These are phyloP conservation scores for Leishmania amazonensis DNA, from an alignment of 208 protist genomes.

Conservation along the genomic window DNA sequence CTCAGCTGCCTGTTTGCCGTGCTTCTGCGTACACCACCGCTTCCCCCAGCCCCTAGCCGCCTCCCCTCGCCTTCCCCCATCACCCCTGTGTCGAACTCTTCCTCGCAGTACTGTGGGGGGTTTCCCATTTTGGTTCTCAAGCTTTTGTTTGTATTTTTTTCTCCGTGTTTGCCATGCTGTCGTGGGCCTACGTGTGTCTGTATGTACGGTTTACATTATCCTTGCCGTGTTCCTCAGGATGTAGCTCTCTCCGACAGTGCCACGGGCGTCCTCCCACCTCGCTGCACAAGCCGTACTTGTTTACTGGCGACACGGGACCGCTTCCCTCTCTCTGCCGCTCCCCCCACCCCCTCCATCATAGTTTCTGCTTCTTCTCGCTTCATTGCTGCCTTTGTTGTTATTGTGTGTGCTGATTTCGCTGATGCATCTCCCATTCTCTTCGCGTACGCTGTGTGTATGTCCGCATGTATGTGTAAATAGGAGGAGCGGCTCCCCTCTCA, in stretches of 20 bases:
- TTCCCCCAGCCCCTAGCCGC: neutral
- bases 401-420: neutral
- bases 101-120: no score
- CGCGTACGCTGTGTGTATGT: neutral
- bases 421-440: conserved; percentile 6
- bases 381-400: neutral
- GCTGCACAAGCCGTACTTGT: neutral
- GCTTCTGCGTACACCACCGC: neutral
- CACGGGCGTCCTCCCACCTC: neutral
- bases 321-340: neutral
- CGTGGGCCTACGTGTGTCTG: neutral
- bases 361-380: neutral
- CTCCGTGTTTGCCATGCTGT: neutral
- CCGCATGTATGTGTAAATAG: neutral
- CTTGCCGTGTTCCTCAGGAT: neutral
- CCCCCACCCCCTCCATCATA: neutral
- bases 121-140: neutral
- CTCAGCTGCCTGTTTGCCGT: neutral
- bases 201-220: neutral
- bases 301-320: no score
- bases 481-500: neutral
- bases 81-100: no score
- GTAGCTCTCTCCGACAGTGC: neutral
- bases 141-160: neutral
- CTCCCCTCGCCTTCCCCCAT: neutral